These are phyloP conservation scores for Colletotrichum sansevieriae DNA, from an alignment of 2,329 filamentous ascomycete species.

Conservation along the genomic window DNA sequence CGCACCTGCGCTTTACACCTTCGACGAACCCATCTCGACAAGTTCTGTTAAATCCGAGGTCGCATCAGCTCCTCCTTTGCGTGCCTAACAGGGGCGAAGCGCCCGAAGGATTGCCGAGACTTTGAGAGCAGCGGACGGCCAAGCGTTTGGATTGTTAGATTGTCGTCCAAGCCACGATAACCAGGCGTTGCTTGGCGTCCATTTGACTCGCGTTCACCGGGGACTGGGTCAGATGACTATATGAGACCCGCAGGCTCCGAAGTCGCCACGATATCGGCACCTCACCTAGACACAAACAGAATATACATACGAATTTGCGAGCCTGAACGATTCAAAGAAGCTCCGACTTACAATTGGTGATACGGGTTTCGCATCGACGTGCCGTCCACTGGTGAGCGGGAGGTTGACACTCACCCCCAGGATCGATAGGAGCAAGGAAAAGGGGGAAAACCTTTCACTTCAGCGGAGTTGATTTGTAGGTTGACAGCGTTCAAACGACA, in stretches of 20 bases:
- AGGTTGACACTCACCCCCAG: too few relatives aligned
- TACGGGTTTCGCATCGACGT: conserved; percentile 10
- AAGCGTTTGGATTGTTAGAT: conserved; percentile 1
- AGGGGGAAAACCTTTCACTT: too few relatives aligned
- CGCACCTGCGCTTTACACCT: too few relatives aligned
- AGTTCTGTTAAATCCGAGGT: too few relatives aligned
- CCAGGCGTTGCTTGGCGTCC: neutral
- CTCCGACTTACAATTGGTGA: neutral
- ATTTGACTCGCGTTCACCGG: neutral
- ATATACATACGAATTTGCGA: neutral
- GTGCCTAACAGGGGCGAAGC: too few relatives aligned
- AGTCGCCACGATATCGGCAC: neutral
- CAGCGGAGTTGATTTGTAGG: too few relatives aligned
- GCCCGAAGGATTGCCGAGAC: too few relatives aligned
- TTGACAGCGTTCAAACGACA: too few relatives aligned
- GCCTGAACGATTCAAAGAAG: neutral
- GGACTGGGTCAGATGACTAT: conserved; percentile 1
- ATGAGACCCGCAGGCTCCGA: neutral
- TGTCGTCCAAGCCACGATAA: neutral
- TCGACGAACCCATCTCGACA: too few relatives aligned
- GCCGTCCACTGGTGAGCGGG: too few relatives aligned
- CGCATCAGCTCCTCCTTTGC: too few relatives aligned
- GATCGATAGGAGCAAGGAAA: neutral
- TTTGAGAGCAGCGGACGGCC: neutral
- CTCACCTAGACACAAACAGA: neutral